Evolutionary conservation across 2,329 filamentous ascomycete species (phyloP), one percentile per base, ranked within the genome.

Genomic region (Xylariales sp.): DNA sequence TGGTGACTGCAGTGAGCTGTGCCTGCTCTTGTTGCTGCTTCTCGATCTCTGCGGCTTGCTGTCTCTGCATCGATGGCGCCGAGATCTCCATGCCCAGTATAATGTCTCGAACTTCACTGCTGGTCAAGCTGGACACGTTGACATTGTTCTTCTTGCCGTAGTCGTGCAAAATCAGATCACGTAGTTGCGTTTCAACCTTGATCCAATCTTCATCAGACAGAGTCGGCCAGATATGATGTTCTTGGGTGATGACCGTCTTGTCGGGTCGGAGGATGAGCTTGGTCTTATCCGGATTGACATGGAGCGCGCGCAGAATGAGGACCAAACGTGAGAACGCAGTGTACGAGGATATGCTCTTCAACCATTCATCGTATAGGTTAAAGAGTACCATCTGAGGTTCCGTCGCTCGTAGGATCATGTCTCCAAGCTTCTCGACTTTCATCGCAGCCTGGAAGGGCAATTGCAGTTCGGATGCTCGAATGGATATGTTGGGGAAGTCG

Each of bases 141-240:
- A 98, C 93, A 54, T 97, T 98, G 73, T 98, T 98, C 78, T 98
- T 98, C 79, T 97, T 98, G 60, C 93, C 93, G 61, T 98, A 98
- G 61, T 98, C 93, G 53, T 97, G 96, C 52, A 98, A 62, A 56
- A 98, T 98, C 51, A 98, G 71, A 71, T 98, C 93, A 62, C 93
- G 84, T 31, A 98, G 73, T 60, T 95, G 88, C 33, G 89, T 89
- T 73, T 98, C 93, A n/a, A 98, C 88, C 78, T 96, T 96, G 67
- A 98, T 93, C 93, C 93, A 98, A 49, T 95, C 90, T 55, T 98
- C 93, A 50, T 98, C 93, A 0, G 87, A 84, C 42, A 98, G 70
- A 0, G 88, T 84, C 1, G 93, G 93, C 93, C 93, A 98, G 60
- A 98, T 98, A 63, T 98, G 93, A 68, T 98, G 93, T 58, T 97